These are phyloP conservation scores for Rhynchosporium secalis DNA, from an alignment of 2,329 filamentous ascomycete species.

Conservation along the genomic window DNA sequence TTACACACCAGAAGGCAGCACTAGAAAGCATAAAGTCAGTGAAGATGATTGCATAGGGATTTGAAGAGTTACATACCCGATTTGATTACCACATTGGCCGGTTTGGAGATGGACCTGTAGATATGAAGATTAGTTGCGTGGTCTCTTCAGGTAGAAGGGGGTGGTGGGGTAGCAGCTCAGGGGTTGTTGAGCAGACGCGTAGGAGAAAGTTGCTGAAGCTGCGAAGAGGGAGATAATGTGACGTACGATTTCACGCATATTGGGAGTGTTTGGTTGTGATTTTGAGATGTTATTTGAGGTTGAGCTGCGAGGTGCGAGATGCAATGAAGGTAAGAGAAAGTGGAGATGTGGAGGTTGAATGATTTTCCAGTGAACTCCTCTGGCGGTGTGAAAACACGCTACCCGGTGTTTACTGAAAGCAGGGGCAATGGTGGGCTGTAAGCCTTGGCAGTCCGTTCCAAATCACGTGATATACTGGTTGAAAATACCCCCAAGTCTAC, in stretches of 20 bases:
- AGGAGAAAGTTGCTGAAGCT: conserved; percentile 15
- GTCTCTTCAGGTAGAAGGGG: conserved; percentile 41
- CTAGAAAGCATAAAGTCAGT: conserved; percentile 46
- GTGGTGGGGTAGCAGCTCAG: conserved; percentile 40
- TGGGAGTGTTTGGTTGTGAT: conserved; percentile 44
- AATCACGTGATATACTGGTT: background rate
- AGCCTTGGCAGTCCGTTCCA: background rate
- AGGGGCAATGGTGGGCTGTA: background rate
- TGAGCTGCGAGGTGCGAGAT: conserved; percentile 2
- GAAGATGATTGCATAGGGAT: background rate
- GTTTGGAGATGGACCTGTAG: conserved; percentile 97
- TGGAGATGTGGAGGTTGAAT: conserved; percentile 6
- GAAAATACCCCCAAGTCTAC: no score
- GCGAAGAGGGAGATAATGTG: conserved; percentile 12
- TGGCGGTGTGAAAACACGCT: conserved; percentile 23
- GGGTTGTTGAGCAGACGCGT: conserved; percentile 46
- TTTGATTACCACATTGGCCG: conserved; percentile 99
- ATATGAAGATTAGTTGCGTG: conserved; percentile 54
- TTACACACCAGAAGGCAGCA: conserved; percentile 94
- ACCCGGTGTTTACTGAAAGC: conserved; percentile 7
- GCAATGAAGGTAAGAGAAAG: conserved; percentile 31
- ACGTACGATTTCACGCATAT: conserved; percentile 75
- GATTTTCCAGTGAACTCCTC: conserved; percentile 19
- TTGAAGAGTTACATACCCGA: conserved; percentile 69
- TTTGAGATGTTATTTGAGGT: conserved; percentile 20